Percentiles rank a stretch among this genome's conserved stretches.
phyloP scores from a whole-genome alignment of 2,329 filamentous ascomycete genomes.

The Alternaria sp. region DNA sequence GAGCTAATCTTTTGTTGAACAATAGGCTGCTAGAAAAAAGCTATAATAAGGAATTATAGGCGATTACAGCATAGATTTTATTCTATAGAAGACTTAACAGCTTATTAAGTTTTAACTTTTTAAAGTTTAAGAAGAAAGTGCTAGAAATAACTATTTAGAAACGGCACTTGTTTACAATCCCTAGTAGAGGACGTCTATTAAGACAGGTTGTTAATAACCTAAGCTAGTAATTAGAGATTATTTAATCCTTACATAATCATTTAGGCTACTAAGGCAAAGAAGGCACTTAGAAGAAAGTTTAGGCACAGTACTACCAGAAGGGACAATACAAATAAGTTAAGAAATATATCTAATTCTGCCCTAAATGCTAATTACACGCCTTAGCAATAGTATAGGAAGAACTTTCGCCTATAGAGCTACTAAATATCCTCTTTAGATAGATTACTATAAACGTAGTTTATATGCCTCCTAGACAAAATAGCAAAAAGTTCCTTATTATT shows the following conservation, averaged over 20 bases:
- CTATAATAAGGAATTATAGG: not conserved
- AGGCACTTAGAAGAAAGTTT: not conserved
- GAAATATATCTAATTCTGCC: not conserved
- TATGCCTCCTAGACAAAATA: not conserved
- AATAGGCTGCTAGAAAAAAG: not conserved
- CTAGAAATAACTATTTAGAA: not conserved
- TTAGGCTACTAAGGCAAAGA: no score
- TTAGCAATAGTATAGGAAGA: not conserved
- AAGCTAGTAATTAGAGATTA: no score
- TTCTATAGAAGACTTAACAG: not conserved
- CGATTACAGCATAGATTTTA: not conserved
- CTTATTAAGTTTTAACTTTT: no score
- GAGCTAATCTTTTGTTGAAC: not conserved
- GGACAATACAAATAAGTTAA: not conserved
- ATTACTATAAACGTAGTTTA: not conserved
- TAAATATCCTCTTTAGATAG: not conserved
- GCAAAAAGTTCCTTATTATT: not conserved
- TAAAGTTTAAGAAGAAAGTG: not conserved
- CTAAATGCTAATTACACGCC: no score
- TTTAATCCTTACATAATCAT: no score
- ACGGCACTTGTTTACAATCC: not conserved
- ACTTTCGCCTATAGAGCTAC: not conserved
- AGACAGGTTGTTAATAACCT: no score
- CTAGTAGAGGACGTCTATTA: no score
- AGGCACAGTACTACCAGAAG: not conserved